Evolutionary conservation across 2,329 filamentous ascomycete species (phyloP), one percentile per base, ranked within the genome.

Genomic region (Diaporthe citrichinensis): DNA sequence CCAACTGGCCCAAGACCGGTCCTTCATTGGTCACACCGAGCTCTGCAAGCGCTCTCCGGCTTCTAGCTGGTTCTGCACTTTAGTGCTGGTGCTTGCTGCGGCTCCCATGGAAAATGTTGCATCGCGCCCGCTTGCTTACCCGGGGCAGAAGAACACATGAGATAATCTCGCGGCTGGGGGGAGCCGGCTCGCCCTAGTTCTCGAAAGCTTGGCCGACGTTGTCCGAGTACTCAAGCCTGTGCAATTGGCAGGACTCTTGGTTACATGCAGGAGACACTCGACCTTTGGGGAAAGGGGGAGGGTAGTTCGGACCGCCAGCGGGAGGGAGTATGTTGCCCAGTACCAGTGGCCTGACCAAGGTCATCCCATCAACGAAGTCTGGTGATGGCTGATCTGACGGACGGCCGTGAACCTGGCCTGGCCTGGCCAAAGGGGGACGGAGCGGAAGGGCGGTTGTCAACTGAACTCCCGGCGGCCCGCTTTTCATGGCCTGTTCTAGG

Each of bases 381-480:
- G 62, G 62, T 68, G 62, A 67, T 23, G 41, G 41, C 61, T 61
- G n/a, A 62, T 20, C n/a, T 57, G n/a, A 41, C 39, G 58, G 58
- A 12, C 15, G 58, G 58, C 39, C 58, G 36, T 62, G 58, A 44
- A 28, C 36, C 58, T 49, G 41, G 25, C 34, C n/a, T 28, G 39
- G 36, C 59, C 28, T 65, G 61, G 61, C 41, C 41, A 46, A 34
- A 25, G 61, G 59, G 36, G 36, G 44, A 49, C 5, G 15, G 25
- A 25, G 15, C 25, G 17, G 25, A 31, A 34, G 25, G 65, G 34
- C n/a, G 46, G 65, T 55, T 69, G 65, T 69, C 65, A 53, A 69
- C 44, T 68, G 41, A 69, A 69, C 65, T 69, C 65, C 65, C 65
- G 65, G 65, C 65, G 65, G 65, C 65, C 65, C 62, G 62, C 65